These are phyloP conservation scores for Orbilia brochopaga DNA, from an alignment of 2,329 filamentous ascomycete genomes.

Conservation along the genomic window DNA sequence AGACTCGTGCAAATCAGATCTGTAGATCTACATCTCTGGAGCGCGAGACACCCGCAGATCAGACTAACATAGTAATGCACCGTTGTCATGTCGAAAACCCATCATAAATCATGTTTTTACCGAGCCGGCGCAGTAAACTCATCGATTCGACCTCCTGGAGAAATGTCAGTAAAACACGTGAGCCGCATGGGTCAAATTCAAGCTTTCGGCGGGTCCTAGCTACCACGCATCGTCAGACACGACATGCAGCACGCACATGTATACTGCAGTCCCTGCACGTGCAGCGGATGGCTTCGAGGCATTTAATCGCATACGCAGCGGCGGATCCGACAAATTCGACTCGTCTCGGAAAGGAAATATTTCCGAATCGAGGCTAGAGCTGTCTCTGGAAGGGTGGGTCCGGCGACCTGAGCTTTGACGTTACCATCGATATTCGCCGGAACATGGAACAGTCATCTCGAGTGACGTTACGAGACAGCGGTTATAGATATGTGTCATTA, in stretches of 20 bases:
- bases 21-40: too few species aligned
- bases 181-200: too few species aligned
- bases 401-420: neutral
- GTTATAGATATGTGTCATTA: too few species aligned
- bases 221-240: too few species aligned
- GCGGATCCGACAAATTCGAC: too few species aligned
- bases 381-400: neutral
- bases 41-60: too few species aligned
- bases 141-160: too few species aligned
- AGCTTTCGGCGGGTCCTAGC: too few species aligned
- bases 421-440: neutral
- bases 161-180: too few species aligned
- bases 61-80: too few species aligned
- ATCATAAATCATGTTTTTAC: neutral
- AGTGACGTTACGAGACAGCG: neutral
- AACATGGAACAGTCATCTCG: neutral
- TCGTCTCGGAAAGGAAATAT: neutral
- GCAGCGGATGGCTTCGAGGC: neutral
- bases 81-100: neutral
- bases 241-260: neutral
- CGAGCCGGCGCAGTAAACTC: too few species aligned
- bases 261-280: neutral
- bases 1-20: too few species aligned
- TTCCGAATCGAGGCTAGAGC: neutral
- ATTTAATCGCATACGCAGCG: neutral